These are phyloP conservation scores for Mortierella sp. DNA, from an alignment of 371 early-diverging fungal species.

Conservation along the genomic window DNA sequence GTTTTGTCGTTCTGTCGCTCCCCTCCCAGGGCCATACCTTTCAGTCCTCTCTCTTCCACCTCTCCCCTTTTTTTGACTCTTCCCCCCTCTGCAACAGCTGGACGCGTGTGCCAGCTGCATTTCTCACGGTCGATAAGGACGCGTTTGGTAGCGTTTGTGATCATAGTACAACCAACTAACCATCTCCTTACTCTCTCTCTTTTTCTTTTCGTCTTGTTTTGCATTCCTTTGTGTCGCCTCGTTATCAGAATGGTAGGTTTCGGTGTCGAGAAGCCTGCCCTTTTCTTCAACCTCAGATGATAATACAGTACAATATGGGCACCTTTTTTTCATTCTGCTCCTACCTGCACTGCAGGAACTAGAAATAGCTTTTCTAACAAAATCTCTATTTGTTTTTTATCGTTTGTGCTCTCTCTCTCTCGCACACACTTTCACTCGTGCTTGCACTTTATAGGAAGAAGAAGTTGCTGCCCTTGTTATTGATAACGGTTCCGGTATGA, in stretches of 20 bases:
- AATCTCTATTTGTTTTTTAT: conserved; percentile 11
- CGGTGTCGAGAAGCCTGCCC: background rate
- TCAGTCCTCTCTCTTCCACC: no score
- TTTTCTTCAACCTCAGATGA: conserved; percentile 1
- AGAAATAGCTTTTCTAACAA: conserved; percentile 6
- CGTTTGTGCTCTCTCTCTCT: background rate
- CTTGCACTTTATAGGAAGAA: conserved; percentile 31
- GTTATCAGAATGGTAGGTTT: conserved; percentile 23
- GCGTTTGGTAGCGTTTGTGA: background rate
- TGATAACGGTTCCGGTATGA: conserved; percentile 93
- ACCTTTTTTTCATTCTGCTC: background rate
- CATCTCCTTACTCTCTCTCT: background rate
- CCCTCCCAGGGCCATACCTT: background rate
- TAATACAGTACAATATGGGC: conserved; percentile 9
- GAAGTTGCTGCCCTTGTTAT: conserved; percentile 56
- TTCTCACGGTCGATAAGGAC: conserved; percentile 1
- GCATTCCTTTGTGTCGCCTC: background rate
- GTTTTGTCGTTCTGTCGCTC: background rate
- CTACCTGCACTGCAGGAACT: no score
- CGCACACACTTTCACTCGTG: background rate
- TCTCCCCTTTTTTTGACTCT: background rate
- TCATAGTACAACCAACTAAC: background rate
- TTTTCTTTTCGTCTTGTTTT: conserved; percentile 7
- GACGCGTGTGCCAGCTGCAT: conserved; percentile 1
- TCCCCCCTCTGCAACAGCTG: background rate